Percentiles rank a stretch among this genome's conserved stretches.
phyloP scores from a whole-genome alignment of 2,329 filamentous ascomycete species.

The Penicillium sp. region DNA sequence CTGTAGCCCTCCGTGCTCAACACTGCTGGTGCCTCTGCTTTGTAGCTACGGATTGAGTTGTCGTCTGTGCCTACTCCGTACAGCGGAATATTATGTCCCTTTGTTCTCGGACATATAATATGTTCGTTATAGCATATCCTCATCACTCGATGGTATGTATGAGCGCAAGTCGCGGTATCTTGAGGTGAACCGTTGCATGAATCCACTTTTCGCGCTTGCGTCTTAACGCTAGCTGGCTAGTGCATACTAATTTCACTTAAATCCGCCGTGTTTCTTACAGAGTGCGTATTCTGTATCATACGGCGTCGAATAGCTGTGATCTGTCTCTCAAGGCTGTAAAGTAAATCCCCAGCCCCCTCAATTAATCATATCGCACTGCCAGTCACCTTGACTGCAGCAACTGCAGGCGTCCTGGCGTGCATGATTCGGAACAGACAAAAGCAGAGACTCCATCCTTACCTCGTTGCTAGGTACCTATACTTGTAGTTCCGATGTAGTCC shows the following conservation, averaged over 20 bases:
- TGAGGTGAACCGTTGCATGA: background rate
- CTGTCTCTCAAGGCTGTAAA: too few species aligned
- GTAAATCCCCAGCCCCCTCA: conserved; percentile 4
- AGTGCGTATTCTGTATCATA: background rate
- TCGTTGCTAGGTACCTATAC: background rate
- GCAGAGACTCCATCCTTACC: background rate
- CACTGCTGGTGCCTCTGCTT: too few species aligned
- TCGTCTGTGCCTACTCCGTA: too few species aligned
- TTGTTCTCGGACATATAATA: too few species aligned
- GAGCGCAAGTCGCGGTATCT: too few species aligned
- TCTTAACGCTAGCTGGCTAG: background rate
- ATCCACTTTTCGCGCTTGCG: conserved; percentile 3
- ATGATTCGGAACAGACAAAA: background rate
- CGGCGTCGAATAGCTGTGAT: background rate
- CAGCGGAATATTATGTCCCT: too few species aligned
- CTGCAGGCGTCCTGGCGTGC: background rate
- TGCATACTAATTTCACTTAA: background rate
- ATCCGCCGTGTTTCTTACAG: background rate
- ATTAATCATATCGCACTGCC: background rate
- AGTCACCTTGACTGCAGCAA: background rate
- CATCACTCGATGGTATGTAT: too few species aligned
- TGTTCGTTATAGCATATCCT: too few species aligned
- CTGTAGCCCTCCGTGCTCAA: too few species aligned
- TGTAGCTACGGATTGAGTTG: too few species aligned
- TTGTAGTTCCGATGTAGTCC: background rate